Evolutionary conservation across 1,139 yeast genomes (phyloP).

Genomic region (Lodderomyces beijingensis): DNA sequence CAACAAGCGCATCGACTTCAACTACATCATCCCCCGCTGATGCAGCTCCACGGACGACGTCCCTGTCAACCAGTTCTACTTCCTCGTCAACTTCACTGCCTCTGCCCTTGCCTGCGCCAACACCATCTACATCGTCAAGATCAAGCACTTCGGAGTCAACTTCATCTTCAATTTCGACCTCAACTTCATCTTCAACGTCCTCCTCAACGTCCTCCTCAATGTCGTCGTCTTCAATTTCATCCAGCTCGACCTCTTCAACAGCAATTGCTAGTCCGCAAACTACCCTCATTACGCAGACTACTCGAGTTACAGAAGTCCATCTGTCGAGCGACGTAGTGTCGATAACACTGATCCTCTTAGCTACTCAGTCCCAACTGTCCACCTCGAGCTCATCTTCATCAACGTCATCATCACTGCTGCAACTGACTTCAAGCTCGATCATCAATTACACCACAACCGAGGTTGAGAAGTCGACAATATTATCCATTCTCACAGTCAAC

Average conservation of each 20-base stretch:
- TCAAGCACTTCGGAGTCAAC: conserved; percentile 1
- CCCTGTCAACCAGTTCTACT: conserved; percentile 9
- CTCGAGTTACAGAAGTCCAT: conserved; percentile 12
- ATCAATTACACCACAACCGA: conserved; percentile 2
- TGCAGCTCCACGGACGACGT: conserved; percentile 8
- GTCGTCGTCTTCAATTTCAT: conserved; percentile 2
- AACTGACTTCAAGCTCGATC: conserved; percentile 2
- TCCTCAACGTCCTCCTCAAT: conserved; percentile 1
- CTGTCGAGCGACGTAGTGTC: conserved; percentile 9
- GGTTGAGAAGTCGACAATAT: conserved; percentile 12
- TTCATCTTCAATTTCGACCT: too few species aligned
- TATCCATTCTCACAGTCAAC: conserved; percentile 17
- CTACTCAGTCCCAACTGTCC: conserved; percentile 10
- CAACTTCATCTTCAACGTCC: conserved; percentile 5
- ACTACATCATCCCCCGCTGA: conserved; percentile 1
- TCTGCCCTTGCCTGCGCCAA: neutral
- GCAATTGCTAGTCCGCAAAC: conserved; percentile 8
- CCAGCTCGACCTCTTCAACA: conserved; percentile 4
- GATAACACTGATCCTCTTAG: conserved; percentile 10
- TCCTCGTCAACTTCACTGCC: conserved; percentile 6
- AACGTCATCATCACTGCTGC: conserved; percentile 6
- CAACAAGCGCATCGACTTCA: too few species aligned
- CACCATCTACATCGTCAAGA: conserved; percentile 3
- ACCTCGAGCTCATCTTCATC: conserved; percentile 12
- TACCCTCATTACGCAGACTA: conserved; percentile 14